phyloP scores from a whole-genome alignment of 2,329 filamentous ascomycete species.

The Cucurbitaria berberidis region DNA sequence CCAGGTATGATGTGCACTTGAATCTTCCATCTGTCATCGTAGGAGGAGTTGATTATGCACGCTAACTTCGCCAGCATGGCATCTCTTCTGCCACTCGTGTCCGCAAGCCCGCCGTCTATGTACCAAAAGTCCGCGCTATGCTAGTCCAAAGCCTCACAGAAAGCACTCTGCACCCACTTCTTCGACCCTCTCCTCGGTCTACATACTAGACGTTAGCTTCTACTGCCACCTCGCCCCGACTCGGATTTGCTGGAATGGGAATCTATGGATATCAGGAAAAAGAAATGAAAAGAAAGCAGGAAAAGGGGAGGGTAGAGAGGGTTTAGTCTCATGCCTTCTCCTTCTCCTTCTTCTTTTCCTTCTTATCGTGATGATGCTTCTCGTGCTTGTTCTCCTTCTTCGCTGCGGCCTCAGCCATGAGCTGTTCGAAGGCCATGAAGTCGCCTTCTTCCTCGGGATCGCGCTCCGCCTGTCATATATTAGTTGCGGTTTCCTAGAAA shows the following conservation, averaged over 20 bases:
- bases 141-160: neutral
- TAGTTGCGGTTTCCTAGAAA: neutral
- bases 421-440: slow-evolving; percentile 97
- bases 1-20: too few species aligned
- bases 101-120: neutral
- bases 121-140: neutral
- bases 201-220: neutral
- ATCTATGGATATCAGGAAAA: slow-evolving; percentile 41
- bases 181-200: neutral
- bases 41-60: neutral
- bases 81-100: neutral
- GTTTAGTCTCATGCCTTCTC: slow-evolving; percentile 25
- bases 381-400: slow-evolving; percentile 89
- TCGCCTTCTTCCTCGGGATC: slow-evolving; percentile 96
- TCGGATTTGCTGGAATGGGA: slow-evolving; percentile 11
- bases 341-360: slow-evolving; percentile 38
- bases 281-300: slow-evolving; percentile 11
- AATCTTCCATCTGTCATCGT: too few species aligned
- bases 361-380: slow-evolving; percentile 63
- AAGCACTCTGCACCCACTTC: neutral
- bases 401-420: slow-evolving; percentile 93
- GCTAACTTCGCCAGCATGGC: neutral
- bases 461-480: slow-evolving; percentile 71
- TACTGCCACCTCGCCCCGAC: neutral
- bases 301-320: neutral